Base-by-base conservation (phyloP, 2,329 filamentous ascomycete genomes). In the Cercospora beticola region DNA sequence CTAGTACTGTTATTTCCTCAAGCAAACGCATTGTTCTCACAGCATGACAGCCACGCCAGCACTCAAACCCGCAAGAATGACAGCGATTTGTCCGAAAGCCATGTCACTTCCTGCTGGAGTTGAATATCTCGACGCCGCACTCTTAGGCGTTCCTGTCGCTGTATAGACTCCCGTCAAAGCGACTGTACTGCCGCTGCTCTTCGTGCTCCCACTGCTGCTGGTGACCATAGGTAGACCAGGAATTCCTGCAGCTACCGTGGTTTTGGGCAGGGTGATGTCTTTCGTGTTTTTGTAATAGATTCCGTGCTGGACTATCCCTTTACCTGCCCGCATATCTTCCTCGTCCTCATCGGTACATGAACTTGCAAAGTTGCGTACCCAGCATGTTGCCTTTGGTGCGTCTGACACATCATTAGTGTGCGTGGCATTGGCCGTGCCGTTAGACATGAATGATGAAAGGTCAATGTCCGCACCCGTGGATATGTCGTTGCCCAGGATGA, bases 271-370 rank as follows among this genome's bases (percentile, higher is more conserved):
- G 16, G 72, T 75, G 73, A 81, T 81, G 52, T 81, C 78, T 12
- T 74, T 74, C 18, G 75, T 74, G 18, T 80, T 76, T 64, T 79
- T 78, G 70, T 85, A 85, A 74, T 87, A 82, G 21, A 90, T 82
- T 7, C 88, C 89, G 70, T 89, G 88, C 72, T 88, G 84, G 54
- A 90, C 83, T 2, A 85, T 81, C 0, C 88, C 90, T 33, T 85
- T 74, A 3, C 84, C 82, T 1, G 79, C 78, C 7, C 80, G 74
- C 58, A 88, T 82, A 68, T 81, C 83, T 28, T 82, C 75, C 4
- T 81, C 80, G 73, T 87, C 81, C 1, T 86, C 83, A 5, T 81
- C 75, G 0, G 82, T 82, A 75, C 89, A 92, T 0, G 86, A 87
- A 1, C 76, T 75, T 10, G 76, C 75, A 46, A 86, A 81, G 57